Evolutionary conservation across 768 basidiomycete genomes (phyloP).

Genomic region (Mycena sanguinolenta): DNA sequence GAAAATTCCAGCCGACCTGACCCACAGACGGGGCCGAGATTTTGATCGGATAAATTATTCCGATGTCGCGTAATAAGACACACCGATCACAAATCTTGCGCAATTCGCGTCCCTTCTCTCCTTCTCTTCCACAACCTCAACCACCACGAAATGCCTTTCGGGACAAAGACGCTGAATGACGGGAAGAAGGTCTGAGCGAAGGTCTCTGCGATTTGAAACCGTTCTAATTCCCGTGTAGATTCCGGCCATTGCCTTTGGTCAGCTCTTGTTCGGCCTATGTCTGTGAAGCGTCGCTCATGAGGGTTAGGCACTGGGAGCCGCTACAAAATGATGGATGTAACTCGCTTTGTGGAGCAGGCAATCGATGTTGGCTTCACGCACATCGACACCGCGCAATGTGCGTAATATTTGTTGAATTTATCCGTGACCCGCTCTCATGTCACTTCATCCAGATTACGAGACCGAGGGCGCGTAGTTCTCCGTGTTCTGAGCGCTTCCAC

Average conservation of each 20-base stretch:
- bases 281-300: not conserved
- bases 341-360: conserved; percentile 67
- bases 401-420: too few relatives aligned
- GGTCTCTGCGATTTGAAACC: not conserved
- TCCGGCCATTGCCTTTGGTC: conserved; percentile 72
- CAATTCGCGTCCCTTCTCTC: not conserved
- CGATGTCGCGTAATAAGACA: too few relatives aligned
- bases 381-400: conserved; percentile 73
- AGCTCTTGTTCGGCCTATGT: not conserved
- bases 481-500: too few relatives aligned
- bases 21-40: too few relatives aligned
- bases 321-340: conserved; percentile 61
- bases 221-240: conserved; percentile 67
- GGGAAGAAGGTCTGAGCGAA: conserved; percentile 27
- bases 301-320: conserved; percentile 61
- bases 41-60: too few relatives aligned
- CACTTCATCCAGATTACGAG: too few relatives aligned
- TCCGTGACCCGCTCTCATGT: too few relatives aligned
- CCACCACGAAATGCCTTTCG: conserved; percentile 20
- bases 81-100: too few relatives aligned
- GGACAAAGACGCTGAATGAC: conserved; percentile 30
- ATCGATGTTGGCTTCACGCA: conserved; percentile 73
- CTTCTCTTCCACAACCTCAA: conserved; percentile 26
- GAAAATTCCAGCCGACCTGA: too few relatives aligned
- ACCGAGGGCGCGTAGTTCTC: too few relatives aligned